phyloP scores from a whole-genome alignment of 768 basidiomycete species.

The Boletus speciosus region DNA sequence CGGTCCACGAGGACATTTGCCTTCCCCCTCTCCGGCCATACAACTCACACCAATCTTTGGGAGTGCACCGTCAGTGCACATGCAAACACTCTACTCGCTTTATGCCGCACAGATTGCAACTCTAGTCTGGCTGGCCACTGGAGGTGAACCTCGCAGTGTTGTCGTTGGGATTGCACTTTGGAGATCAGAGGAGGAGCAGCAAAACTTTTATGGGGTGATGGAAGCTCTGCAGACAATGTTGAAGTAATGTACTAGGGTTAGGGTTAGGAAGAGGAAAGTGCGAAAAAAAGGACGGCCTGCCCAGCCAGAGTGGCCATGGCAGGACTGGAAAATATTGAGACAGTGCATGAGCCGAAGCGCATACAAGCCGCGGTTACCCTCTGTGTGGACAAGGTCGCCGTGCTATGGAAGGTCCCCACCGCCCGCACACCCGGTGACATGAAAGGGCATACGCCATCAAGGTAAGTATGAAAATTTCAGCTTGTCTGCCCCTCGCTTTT shows the following conservation, averaged over 20 bases:
- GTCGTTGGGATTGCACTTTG: slow-evolving; percentile 73
- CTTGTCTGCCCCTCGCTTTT: background rate
- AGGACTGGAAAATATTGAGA: slow-evolving; percentile 79
- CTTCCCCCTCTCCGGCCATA: slow-evolving; percentile 66
- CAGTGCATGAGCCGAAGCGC: slow-evolving; percentile 71
- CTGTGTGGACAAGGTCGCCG: slow-evolving; percentile 54
- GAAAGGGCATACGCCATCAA: slow-evolving; percentile 58
- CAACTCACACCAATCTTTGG: slow-evolving; percentile 79
- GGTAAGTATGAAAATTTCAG: slow-evolving; percentile 47
- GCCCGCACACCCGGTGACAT: slow-evolving; percentile 52
- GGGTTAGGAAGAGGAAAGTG: slow-evolving; percentile 14
- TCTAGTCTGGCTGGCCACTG: slow-evolving; percentile 63
- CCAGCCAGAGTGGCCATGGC: slow-evolving; percentile 54
- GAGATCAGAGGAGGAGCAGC: slow-evolving; percentile 39
- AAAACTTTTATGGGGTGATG: slow-evolving; percentile 51
- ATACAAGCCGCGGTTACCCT: slow-evolving; percentile 45
- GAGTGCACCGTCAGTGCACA: slow-evolving; percentile 60
- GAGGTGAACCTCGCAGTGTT: slow-evolving; percentile 51
- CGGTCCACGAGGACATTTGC: slow-evolving; percentile 39
- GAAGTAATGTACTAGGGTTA: slow-evolving; percentile 22
- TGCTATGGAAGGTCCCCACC: slow-evolving; percentile 50
- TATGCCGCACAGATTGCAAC: slow-evolving; percentile 89
- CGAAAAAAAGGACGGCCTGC: slow-evolving; percentile 36
- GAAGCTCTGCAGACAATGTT: slow-evolving; percentile 40
- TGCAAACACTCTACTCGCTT: slow-evolving; percentile 70